Conservation (phyloP, 106 monocot genomes). For the Dioscorea dumetorum region DNA sequence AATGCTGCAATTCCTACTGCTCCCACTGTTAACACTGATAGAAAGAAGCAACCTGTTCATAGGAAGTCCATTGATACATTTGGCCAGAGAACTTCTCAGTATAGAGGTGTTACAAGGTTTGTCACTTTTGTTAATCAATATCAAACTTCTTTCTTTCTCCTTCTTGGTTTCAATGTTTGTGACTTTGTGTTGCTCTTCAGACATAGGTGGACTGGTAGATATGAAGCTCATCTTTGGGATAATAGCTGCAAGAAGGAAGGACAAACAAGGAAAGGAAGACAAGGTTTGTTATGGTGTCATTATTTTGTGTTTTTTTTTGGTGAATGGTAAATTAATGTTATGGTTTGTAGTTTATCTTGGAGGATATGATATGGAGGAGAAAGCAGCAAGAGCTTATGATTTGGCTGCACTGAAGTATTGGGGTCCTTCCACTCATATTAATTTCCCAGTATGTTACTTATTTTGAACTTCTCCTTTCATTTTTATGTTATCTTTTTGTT, state of each 20-base stretch:
- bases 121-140: neutral
- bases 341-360: conserved; percentile 81
- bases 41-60: conserved; percentile 88
- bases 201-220: conserved; percentile 99
- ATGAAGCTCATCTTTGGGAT: conserved; percentile 99
- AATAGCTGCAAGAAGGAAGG: conserved; percentile 99
- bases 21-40: conserved; percentile 16
- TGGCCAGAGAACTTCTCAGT: conserved; percentile 97
- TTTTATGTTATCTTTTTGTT: no score
- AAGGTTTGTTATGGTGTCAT: conserved; percentile 47
- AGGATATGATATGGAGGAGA: conserved; percentile 97
- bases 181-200: conserved; percentile 18
- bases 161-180: neutral
- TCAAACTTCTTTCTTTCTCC: neutral
- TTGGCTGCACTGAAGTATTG: conserved; percentile 96
- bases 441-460: conserved; percentile 61
- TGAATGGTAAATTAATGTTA: neutral
- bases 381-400: conserved; percentile 98
- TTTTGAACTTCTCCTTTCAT: no score
- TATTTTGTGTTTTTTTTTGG: neutral
- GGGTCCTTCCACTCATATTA: conserved; percentile 95
- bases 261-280: conserved; percentile 97
- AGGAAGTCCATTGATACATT: conserved; percentile 96
- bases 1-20: neutral
- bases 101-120: conserved; percentile 85